These are phyloP conservation scores for Saxispiralis lemnorum DNA, from an alignment of 495 filamentous ascomycete species.

Conservation along the genomic window DNA sequence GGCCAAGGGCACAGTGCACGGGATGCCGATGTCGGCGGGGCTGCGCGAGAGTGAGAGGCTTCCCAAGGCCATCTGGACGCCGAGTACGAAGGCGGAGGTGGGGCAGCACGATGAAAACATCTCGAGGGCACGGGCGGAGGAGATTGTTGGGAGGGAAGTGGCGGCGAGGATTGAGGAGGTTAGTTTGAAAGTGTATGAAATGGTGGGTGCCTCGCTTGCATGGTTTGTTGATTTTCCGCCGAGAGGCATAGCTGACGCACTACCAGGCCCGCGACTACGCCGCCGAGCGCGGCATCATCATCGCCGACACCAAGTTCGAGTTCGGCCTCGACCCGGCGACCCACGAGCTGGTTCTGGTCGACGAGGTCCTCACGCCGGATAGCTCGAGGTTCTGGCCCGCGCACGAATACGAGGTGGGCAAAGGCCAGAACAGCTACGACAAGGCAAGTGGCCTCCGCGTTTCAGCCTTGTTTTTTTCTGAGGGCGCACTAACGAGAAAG, in stretches of 20 bases:
- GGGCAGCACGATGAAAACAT: slow-evolving; percentile 89
- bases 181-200: slow-evolving; percentile 53
- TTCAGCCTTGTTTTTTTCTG: neutral
- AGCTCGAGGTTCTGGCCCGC: slow-evolving; percentile 72
- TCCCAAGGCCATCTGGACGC: slow-evolving; percentile 60
- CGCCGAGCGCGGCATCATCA: slow-evolving; percentile 63
- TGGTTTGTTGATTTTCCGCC: neutral
- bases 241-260: neutral
- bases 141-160: slow-evolving; percentile 47
- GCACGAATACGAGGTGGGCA: slow-evolving; percentile 52
- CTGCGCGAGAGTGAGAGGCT: slow-evolving; percentile 57
- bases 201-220: slow-evolving; percentile 12
- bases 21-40: slow-evolving; percentile 47
- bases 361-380: slow-evolving; percentile 72
- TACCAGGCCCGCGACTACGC: slow-evolving; percentile 51
- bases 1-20: slow-evolving; percentile 61
- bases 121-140: slow-evolving; percentile 37
- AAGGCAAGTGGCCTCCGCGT: slow-evolving; percentile 29
- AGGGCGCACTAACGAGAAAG: neutral
- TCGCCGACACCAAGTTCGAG: slow-evolving; percentile 80
- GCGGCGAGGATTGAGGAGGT: slow-evolving; percentile 59
- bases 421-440: slow-evolving; percentile 66
- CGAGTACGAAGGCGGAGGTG: slow-evolving; percentile 72
- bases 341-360: slow-evolving; percentile 62
- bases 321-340: slow-evolving; percentile 53